Evolutionary conservation across 1,139 yeast species (phyloP).

Genomic region (Arxiozyma heterogenica): DNA sequence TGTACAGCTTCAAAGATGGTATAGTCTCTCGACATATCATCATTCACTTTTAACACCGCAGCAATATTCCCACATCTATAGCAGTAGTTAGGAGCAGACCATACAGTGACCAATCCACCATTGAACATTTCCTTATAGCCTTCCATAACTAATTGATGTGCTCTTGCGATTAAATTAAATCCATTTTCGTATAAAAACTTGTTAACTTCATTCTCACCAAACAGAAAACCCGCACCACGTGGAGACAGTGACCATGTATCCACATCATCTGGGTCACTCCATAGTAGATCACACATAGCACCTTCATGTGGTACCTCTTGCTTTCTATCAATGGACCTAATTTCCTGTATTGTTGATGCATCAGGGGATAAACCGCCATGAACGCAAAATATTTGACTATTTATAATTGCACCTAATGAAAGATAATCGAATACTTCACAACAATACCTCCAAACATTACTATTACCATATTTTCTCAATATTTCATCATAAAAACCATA

Average conservation of each 20-base stretch:
- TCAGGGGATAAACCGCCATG: conserved; percentile 97
- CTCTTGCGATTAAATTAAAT: conserved; percentile 83
- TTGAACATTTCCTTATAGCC: conserved; percentile 87
- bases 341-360: conserved; percentile 82
- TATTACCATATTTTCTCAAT: conserved; percentile 86
- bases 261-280: conserved; percentile 97
- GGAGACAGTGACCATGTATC: conserved; percentile 97
- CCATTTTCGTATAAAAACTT: conserved; percentile 74
- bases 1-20: conserved; percentile 78
- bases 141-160: conserved; percentile 98
- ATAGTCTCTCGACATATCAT: conserved; percentile 58
- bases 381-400: conserved; percentile 67
- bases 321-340: conserved; percentile 71
- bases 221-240: conserved; percentile 95
- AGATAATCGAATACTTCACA: conserved; percentile 83
- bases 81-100: conserved; percentile 93
- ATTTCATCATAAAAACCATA: conserved; percentile 98
- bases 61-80: conserved; percentile 94
- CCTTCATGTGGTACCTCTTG: conserved; percentile 99
- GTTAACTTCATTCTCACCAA: conserved; percentile 81
- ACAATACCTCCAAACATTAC: conserved; percentile 83
- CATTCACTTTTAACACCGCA: conserved; percentile 75
- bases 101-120: conserved; percentile 80
- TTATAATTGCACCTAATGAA: conserved; percentile 87
- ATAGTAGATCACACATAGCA: conserved; percentile 93